Evolutionary conservation across 2,329 filamentous ascomycete species (phyloP).

Genomic region (Alternaria triticimaculans): DNA sequence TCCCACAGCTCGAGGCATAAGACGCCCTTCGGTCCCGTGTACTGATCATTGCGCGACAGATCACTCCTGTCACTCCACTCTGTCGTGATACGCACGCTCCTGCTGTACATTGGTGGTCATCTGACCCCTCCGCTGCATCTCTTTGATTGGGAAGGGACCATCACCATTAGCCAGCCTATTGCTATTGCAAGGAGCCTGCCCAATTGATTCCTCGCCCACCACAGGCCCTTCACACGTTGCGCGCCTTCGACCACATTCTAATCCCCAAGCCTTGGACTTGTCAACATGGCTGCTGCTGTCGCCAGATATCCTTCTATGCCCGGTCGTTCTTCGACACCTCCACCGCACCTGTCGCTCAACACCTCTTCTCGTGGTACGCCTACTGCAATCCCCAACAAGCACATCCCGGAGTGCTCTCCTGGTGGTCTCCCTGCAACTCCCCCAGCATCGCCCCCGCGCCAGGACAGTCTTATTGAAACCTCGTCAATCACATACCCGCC

Average conservation of each 20-base stretch:
- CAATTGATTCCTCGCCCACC: slow-evolving; percentile 9
- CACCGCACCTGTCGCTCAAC: slow-evolving; percentile 65
- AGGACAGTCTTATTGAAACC: slow-evolving; percentile 62
- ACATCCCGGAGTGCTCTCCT: slow-evolving; percentile 86
- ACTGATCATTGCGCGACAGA: slow-evolving; percentile 24
- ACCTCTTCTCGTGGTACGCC: slow-evolving; percentile 63
- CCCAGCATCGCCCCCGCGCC: slow-evolving; percentile 66
- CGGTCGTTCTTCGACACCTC: slow-evolving; percentile 52
- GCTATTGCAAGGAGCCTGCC: slow-evolving; percentile 6
- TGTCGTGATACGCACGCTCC: slow-evolving; percentile 17
- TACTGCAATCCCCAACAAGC: slow-evolving; percentile 80
- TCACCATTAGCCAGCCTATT: slow-evolving; percentile 11
- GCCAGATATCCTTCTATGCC: slow-evolving; percentile 48
- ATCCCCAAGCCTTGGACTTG: slow-evolving; percentile 14
- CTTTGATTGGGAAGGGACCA: slow-evolving; percentile 19
- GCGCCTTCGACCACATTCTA: slow-evolving; percentile 33
- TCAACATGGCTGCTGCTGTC: slow-evolving; percentile 53
- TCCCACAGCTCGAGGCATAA: slow-evolving; percentile 6
- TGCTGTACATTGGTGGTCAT: slow-evolving; percentile 16
- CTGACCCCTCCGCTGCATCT: slow-evolving; percentile 13
- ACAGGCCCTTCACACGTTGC: slow-evolving; percentile 28
- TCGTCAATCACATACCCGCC: slow-evolving; percentile 79
- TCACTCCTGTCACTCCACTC: slow-evolving; percentile 20
- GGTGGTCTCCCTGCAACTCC: slow-evolving; percentile 66
- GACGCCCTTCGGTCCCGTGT: neutral